Evolutionary conservation across 2,329 filamentous ascomycete genomes (phyloP).

Genomic region (Cordyceps farinosa): DNA sequence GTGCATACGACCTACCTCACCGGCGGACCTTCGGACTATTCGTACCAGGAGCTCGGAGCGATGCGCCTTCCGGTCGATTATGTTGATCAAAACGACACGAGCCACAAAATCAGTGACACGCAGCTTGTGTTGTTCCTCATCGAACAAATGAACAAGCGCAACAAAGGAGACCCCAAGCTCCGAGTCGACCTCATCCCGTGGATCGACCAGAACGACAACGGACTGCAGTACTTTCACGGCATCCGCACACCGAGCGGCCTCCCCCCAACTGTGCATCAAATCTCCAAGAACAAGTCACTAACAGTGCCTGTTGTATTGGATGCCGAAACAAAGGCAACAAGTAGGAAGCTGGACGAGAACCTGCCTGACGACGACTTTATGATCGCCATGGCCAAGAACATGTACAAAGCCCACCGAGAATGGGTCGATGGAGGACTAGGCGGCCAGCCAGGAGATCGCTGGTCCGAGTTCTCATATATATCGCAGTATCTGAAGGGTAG

Average conservation of each 20-base stretch:
- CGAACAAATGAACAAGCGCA: slow-evolving; percentile 56
- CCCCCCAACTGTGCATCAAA: slow-evolving; percentile 49
- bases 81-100: slow-evolving; percentile 50
- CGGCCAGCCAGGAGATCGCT: slow-evolving; percentile 54
- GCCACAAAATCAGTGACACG: slow-evolving; percentile 58
- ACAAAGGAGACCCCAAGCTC: slow-evolving; percentile 45
- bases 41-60: slow-evolving; percentile 64
- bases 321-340: slow-evolving; percentile 32
- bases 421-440: slow-evolving; percentile 34
- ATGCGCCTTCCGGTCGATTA: slow-evolving; percentile 61
- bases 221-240: slow-evolving; percentile 47
- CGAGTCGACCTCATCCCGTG: slow-evolving; percentile 60
- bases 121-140: slow-evolving; percentile 63
- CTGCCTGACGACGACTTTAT: slow-evolving; percentile 36
- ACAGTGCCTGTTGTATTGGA: slow-evolving; percentile 31
- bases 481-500: slow-evolving; percentile 53
- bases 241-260: slow-evolving; percentile 48
- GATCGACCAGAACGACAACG: slow-evolving; percentile 55
- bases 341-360: slow-evolving; percentile 35
- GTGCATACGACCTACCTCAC: slow-evolving; percentile 62
- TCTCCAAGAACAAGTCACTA: slow-evolving; percentile 42
- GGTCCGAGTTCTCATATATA: slow-evolving; percentile 62
- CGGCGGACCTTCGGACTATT: slow-evolving; percentile 57
- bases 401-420: slow-evolving; percentile 43
- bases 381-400: slow-evolving; percentile 38